Evolutionary conservation across 306 rosid species (phyloP).

Genomic region (Malus asiatica): DNA sequence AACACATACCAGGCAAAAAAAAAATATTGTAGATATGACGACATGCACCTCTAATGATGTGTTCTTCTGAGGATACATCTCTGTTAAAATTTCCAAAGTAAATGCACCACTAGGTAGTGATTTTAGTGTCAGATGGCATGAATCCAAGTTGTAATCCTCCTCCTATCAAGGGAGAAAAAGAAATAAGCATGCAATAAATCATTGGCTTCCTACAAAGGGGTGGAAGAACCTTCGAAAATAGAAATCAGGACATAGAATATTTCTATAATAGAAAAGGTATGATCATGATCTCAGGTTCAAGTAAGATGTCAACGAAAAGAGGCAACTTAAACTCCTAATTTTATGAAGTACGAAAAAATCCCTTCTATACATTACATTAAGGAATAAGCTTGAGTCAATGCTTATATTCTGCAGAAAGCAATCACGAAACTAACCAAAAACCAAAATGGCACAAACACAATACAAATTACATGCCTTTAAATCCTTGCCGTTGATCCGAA

Average conservation of each 20-base stretch:
- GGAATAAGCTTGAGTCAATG: neutral
- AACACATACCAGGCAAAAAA: neutral
- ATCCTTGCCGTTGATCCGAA: slow-evolving; percentile 56
- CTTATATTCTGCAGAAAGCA: neutral
- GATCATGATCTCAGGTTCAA: neutral
- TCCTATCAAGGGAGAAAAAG: slow-evolving; percentile 38
- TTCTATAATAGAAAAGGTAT: neutral
- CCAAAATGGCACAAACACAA: neutral
- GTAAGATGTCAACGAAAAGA: neutral
- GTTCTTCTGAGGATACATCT: slow-evolving; percentile 74
- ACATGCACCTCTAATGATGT: slow-evolving; percentile 78
- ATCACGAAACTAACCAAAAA: neutral
- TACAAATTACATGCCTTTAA: slow-evolving; percentile 47
- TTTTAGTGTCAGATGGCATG: slow-evolving; percentile 58
- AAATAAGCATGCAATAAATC: neutral
- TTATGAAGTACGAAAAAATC: neutral
- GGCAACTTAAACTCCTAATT: neutral
- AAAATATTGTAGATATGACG: neutral
- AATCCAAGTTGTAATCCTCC: slow-evolving; percentile 56
- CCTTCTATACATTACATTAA: neutral
- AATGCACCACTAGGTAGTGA: slow-evolving; percentile 70
- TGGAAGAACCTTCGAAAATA: neutral
- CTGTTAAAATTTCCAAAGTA: slow-evolving; percentile 68
- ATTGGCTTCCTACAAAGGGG: neutral
- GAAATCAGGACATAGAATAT: neutral